A percentile compares a stretch with the other conserved stretches of the same genome.
Evolutionary conservation across 192 early-diverging fungal genomes (phyloP).

Genomic region (Spizellomyces punctatus): DNA sequence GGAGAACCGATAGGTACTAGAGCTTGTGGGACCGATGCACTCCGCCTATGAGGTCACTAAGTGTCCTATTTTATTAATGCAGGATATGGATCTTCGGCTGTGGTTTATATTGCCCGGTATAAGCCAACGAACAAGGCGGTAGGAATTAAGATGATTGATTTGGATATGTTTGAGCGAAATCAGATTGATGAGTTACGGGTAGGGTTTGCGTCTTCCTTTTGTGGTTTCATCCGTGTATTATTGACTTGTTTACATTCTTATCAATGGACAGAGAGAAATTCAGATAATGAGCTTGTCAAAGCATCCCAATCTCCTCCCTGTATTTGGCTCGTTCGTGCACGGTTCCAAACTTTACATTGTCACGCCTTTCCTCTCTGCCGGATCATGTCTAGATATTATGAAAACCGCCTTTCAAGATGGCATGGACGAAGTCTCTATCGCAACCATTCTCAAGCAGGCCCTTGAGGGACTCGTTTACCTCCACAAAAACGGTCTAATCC

Average conservation of each 20-base stretch:
- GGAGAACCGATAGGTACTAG: constrained; percentile 46
- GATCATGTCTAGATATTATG: constrained; percentile 89
- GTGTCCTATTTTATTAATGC: neutral
- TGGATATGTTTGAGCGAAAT: constrained; percentile 88
- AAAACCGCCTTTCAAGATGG: constrained; percentile 82
- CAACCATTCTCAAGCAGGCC: constrained; percentile 78
- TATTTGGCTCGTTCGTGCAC: constrained; percentile 82
- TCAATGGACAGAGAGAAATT: constrained; percentile 68
- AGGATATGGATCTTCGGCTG: constrained; percentile 88
- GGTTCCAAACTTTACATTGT: constrained; percentile 81
- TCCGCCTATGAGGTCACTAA: neutral
- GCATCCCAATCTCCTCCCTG: constrained; percentile 81
- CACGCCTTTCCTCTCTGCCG: constrained; percentile 73
- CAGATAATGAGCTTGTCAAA: constrained; percentile 86
- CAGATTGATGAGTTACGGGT: constrained; percentile 90
- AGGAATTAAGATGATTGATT: constrained; percentile 84
- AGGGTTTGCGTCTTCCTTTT: constrained; percentile 20
- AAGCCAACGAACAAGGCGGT: constrained; percentile 68
- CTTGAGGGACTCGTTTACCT: constrained; percentile 68
- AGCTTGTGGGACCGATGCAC: neutral
- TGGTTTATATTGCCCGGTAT: constrained; percentile 80
- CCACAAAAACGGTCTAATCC: constrained; percentile 65
- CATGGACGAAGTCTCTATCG: constrained; percentile 77
- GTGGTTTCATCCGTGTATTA: neutral
- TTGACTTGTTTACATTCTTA: neutral